Evolutionary conservation across 768 basidiomycete genomes (phyloP), one percentile per base, ranked within the genome.

Genomic region (Zangia roseola): DNA sequence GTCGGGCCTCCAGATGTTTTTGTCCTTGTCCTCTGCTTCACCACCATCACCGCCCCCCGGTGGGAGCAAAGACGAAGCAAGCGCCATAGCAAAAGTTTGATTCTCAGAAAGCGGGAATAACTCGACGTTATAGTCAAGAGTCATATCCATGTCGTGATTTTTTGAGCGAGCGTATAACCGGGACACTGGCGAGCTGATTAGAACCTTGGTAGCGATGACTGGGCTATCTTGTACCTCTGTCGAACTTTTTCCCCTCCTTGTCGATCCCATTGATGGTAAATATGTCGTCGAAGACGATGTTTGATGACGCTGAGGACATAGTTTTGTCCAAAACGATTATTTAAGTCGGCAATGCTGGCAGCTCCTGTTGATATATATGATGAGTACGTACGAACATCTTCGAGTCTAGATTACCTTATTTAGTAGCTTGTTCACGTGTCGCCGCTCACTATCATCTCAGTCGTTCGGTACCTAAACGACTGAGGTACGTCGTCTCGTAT

Each of bases 241-340:
- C 97, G 60, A 97, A 99, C 68, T 94, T 97, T 76, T 90, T 97
- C 40, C 95, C 95, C 59, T 94, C 94, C 68, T 83, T 84, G 74
- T 94, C 86, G 42, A 94, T 89, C 37, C 70, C 84, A 56, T 81
- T 79, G 57, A 95, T 87, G 10, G 81, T 86, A 71, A 98, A 97
- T 38, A 94, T 85, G 66, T 97, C 95, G 63, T 94, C 90, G 63
- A 97, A 97, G 49, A 97, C 82, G 59, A 95, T 81, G 65, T 77
- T 88, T 2, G 88, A 86, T 35, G 83, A 74, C 13, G 74, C 69
- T 4, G 78, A 72, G 17, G 83, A 70, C 81, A 84, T 84, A 39
- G 31, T 53, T 39, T n/a, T 40, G 45, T 50, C n/a, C n/a, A n/a
- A n/a, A n/a, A n/a, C n/a, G n/a, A n/a, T n/a, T n/a, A n/a, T n/a